Percentiles rank a stretch among this genome's conserved stretches.
These are phyloP conservation scores for Solanum pinnatisectum DNA, from an alignment of 257 asterid genomes.

Conservation along the genomic window DNA sequence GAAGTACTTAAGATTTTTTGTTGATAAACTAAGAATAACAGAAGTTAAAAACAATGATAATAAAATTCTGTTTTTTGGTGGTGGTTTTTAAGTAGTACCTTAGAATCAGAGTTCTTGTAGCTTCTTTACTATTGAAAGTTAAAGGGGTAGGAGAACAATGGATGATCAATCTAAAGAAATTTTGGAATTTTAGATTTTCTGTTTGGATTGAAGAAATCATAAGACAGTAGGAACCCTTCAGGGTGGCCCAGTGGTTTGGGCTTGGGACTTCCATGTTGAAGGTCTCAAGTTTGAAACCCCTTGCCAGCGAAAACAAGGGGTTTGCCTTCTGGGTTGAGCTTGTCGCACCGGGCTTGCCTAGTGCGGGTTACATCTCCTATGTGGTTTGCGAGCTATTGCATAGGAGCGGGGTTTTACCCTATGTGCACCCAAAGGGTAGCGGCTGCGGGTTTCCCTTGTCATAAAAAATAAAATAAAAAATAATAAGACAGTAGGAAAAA, in stretches of 20 bases:
- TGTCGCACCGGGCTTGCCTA: no score
- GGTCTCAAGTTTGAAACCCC: no score
- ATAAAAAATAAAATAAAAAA: background rate
- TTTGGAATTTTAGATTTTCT: background rate
- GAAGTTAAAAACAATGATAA: background rate
- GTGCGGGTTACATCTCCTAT: no score
- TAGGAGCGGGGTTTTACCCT: no score
- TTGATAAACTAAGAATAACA: background rate
- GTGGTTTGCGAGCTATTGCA: no score
- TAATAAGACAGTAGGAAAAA: background rate
- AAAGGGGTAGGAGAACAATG: background rate
- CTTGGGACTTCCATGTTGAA: no score
- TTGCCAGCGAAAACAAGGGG: no score
- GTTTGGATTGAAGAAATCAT: background rate
- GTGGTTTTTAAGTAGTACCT: background rate
- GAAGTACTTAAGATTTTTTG: background rate
- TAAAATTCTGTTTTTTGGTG: background rate
- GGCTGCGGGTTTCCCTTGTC: no score
- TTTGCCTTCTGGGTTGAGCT: no score
- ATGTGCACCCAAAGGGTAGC: no score
- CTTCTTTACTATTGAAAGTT: background rate
- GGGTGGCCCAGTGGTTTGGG: no score
- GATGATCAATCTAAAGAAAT: background rate
- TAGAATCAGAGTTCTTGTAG: background rate
- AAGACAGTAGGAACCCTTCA: background rate